Evolutionary conservation across 1,284 basidiomycete species (phyloP).

Genomic region (Phaffia rhodozyma): DNA sequence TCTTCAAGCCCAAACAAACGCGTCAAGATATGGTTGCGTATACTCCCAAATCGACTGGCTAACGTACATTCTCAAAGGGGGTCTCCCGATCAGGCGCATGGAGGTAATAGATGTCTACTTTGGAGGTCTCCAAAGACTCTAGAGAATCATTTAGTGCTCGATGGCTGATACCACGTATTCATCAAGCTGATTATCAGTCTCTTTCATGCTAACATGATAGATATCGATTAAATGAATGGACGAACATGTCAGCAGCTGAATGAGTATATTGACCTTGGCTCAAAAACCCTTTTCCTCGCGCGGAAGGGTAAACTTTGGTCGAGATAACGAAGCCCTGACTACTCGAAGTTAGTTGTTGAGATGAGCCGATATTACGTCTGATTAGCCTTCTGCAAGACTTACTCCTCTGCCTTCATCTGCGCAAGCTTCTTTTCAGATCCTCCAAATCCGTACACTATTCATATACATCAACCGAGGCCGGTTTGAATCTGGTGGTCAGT

Average conservation of each 20-base stretch:
- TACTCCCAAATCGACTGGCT: background rate
- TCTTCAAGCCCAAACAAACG: slow-evolving; percentile 21
- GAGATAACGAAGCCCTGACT: too few species aligned
- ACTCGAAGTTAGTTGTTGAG: too few species aligned
- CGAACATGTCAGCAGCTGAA: too few species aligned
- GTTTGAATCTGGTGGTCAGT: too few species aligned
- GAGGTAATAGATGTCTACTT: slow-evolving; percentile 45
- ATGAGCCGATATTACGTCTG: too few species aligned
- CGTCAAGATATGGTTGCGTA: background rate
- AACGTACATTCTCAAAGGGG: slow-evolving; percentile 35
- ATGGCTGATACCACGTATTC: too few species aligned
- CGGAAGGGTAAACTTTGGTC: too few species aligned
- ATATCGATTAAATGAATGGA: too few species aligned
- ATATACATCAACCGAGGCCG: slow-evolving; percentile 22
- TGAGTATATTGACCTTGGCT: too few species aligned
- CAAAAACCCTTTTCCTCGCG: too few species aligned
- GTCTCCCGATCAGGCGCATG: slow-evolving; percentile 45
- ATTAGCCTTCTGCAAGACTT: background rate
- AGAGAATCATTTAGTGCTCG: slow-evolving; percentile 18
- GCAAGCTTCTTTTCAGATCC: slow-evolving; percentile 1
- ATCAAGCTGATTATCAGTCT: too few species aligned
- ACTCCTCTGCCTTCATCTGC: background rate
- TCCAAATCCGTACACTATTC: slow-evolving; percentile 21
- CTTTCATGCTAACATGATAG: too few species aligned
- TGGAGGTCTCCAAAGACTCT: slow-evolving; percentile 31